Conservation (phyloP, 2,329 filamentous ascomycete genomes). For the Coniochaeta ligniaria region DNA sequence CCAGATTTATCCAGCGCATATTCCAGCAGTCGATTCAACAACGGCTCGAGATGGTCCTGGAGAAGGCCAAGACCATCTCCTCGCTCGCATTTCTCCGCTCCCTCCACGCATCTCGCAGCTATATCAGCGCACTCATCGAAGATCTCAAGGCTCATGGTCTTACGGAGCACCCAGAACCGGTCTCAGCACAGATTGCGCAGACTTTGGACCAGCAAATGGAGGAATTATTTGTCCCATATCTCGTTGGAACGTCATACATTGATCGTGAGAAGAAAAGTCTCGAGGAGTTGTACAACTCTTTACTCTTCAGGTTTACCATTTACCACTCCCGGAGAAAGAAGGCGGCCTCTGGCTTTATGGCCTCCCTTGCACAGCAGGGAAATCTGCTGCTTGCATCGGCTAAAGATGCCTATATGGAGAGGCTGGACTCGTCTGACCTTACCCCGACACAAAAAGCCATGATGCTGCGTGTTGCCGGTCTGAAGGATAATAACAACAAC, state of each 20-base stretch:
- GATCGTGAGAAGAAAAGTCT: conserved; percentile 62
- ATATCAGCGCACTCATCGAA: conserved; percentile 81
- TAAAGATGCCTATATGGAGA: conserved; percentile 84
- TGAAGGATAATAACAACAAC: conserved; percentile 67
- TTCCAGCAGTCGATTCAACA: conserved; percentile 99
- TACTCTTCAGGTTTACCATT: conserved; percentile 95
- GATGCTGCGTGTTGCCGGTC: conserved; percentile 80
- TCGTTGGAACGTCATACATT: conserved; percentile 63
- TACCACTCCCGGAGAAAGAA: conserved; percentile 87
- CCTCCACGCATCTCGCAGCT: conserved; percentile 82
- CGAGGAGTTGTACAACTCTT: conserved; percentile 78
- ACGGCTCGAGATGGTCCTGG: conserved; percentile 86
- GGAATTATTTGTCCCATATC: conserved; percentile 67
- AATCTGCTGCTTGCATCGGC: conserved; percentile 83
- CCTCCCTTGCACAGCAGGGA: conserved; percentile 80
- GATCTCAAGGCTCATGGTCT: conserved; percentile 90
- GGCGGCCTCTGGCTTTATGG: conserved; percentile 85
- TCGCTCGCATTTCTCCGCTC: conserved; percentile 87
- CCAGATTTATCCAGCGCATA: conserved; percentile 87
- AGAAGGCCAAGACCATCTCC: conserved; percentile 88
- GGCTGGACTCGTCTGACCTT: conserved; percentile 81
- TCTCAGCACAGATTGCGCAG: conserved; percentile 75
- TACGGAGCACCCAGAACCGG: conserved; percentile 90
- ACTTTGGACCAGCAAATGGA: conserved; percentile 69
- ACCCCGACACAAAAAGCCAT: conserved; percentile 84